Evolutionary conservation across 108 stramenopile genomes (phyloP).

Genomic region (Stephanodiscus triporus): DNA sequence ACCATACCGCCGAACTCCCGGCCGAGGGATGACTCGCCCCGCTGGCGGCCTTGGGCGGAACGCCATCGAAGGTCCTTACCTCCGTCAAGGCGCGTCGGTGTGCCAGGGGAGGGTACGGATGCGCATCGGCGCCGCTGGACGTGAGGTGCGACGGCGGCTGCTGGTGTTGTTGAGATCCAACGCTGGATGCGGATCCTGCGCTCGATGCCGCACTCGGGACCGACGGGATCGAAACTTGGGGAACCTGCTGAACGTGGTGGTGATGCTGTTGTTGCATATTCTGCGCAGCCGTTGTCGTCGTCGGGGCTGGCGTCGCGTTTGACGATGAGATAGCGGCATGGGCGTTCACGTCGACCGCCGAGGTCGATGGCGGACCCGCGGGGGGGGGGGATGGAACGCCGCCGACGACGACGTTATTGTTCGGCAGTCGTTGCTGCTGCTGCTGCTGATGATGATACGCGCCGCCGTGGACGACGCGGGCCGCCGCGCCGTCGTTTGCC

Average conservation of each 20-base stretch:
- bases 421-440: too few relatives aligned
- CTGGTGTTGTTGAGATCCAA: not conserved
- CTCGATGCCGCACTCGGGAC: not conserved
- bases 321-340: constrained; percentile 13
- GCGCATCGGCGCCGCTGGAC: not conserved
- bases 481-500: too few relatives aligned
- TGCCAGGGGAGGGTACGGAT: constrained; percentile 4
- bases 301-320: not conserved
- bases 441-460: too few relatives aligned
- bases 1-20: not conserved
- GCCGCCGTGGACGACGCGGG: too few relatives aligned
- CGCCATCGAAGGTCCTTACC: not conserved
- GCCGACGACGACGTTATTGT: too few relatives aligned
- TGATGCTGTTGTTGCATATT: not conserved
- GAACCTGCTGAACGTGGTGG: not conserved
- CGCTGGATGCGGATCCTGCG: not conserved
- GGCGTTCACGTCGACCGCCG: constrained; percentile 12
- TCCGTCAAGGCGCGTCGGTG: not conserved
- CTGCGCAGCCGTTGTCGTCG: too few relatives aligned
- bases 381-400: not conserved
- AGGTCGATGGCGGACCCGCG: not conserved
- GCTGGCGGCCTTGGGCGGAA: not conserved
- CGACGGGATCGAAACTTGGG: not conserved
- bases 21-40: not conserved
- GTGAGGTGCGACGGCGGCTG: constrained; percentile 3